These are phyloP conservation scores for Opeltia flavorubescens DNA, from an alignment of 495 filamentous ascomycete genomes.

Conservation along the genomic window DNA sequence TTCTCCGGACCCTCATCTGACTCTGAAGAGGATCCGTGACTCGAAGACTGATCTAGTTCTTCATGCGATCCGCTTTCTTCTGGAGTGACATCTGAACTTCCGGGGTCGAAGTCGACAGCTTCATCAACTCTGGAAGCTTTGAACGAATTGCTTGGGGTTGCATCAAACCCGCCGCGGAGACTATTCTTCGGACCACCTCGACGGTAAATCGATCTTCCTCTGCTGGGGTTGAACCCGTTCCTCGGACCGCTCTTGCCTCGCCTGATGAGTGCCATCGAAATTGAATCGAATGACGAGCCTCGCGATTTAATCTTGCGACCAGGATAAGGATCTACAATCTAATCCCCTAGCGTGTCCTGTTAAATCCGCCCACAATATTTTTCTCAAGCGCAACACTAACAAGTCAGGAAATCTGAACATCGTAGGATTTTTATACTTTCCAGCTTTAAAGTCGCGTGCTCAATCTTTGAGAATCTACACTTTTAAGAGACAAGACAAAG, in stretches of 20 bases:
- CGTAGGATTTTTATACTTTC: too few relatives aligned
- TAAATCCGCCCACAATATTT: too few relatives aligned
- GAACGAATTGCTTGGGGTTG: conserved; percentile 4
- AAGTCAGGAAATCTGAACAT: too few relatives aligned
- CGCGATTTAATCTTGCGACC: too few relatives aligned
- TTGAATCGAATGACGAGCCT: not conserved
- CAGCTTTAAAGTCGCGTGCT: too few relatives aligned
- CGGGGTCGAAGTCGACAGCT: not conserved
- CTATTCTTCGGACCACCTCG: conserved; percentile 13
- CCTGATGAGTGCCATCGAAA: conserved; percentile 6
- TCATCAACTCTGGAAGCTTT: conserved; percentile 12
- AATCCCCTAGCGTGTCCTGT: too few relatives aligned
- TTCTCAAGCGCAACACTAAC: too few relatives aligned
- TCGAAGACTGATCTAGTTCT: conserved; percentile 24
- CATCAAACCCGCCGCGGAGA: not conserved
- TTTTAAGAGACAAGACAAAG: too few relatives aligned
- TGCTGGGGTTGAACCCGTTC: conserved; percentile 9
- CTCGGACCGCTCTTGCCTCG: conserved; percentile 15
- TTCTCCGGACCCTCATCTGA: conserved; percentile 24
- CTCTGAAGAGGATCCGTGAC: conserved; percentile 31
- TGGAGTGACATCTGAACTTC: not conserved
- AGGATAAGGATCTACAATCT: too few relatives aligned
- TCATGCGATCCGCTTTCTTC: not conserved
- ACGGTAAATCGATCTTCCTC: conserved; percentile 17
- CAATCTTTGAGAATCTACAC: too few relatives aligned